Evolutionary conservation across 1,284 basidiomycete species (phyloP).

Genomic region (Violaceomyces palustris): DNA sequence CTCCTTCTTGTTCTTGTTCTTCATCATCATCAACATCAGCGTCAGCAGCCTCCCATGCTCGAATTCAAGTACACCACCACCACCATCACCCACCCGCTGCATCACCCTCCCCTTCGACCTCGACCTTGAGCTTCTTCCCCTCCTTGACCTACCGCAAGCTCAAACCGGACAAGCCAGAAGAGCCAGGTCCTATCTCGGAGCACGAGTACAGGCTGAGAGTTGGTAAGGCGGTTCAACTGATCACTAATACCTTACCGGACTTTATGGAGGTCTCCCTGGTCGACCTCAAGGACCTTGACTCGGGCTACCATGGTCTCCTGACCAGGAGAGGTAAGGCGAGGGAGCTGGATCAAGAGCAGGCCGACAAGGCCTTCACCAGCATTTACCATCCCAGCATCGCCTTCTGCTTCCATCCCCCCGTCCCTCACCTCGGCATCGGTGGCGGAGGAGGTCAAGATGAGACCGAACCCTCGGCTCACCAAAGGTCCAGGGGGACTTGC

Average conservation of each 20-base stretch:
- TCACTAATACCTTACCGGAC: conserved; percentile 26
- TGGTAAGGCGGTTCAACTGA: conserved; percentile 24
- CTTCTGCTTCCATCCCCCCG: conserved; percentile 30
- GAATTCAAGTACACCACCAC: too few relatives aligned
- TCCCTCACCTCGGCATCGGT: conserved; percentile 16
- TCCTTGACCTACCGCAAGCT: too few relatives aligned
- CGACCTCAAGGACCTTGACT: conserved; percentile 21
- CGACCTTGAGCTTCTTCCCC: too few relatives aligned
- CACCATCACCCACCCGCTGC: too few relatives aligned
- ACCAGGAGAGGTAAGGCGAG: conserved; percentile 8
- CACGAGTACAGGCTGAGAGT: conserved; percentile 36
- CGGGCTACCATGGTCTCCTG: conserved; percentile 1
- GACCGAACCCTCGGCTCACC: background rate
- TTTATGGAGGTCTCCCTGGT: conserved; percentile 31
- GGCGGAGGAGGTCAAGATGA: conserved; percentile 2
- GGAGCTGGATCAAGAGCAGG: background rate
- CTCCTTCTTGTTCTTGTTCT: too few relatives aligned
- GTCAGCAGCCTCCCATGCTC: too few relatives aligned
- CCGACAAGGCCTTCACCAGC: conserved; percentile 9
- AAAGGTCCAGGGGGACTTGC: background rate
- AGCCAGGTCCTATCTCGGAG: conserved; percentile 6
- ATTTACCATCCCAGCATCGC: conserved; percentile 37
- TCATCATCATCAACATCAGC: too few relatives aligned
- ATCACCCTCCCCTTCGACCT: too few relatives aligned
- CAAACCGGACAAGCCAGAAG: too few relatives aligned